Evolutionary conservation across 768 basidiomycete genomes (phyloP), one percentile per base, ranked within the genome.

Genomic region (Psilocybe sp.): DNA sequence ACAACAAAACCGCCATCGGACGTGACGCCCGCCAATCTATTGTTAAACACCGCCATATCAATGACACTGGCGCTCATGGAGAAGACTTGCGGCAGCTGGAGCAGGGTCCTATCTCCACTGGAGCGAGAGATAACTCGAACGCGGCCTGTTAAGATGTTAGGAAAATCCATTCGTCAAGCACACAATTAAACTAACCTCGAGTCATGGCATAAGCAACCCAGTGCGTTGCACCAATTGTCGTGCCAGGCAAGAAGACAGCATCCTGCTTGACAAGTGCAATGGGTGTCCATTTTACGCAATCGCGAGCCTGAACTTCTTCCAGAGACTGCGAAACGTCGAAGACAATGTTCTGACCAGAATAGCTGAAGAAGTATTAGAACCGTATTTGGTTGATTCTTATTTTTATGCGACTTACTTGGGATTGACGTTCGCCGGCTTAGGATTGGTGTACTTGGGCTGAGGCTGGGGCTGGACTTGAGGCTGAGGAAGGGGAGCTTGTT

Each of bases 141-240:
- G 52, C 91, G 89, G 51, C 87, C 85, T 84, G 52, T 31, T 31
- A 28, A 20, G 23, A 31, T 55, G 2, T 53, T 42, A 49, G 44
- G 1, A 20, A 35, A 31, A n/a, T 38, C 11, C 23, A 44, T n/a
- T 33, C 28, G 13, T 31, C 28, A 40, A 19, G 5, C 8, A 15
- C 10, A 20, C 35, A 43, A 36, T 12, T 37, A 35, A 15, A 53
- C 61, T 9, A 53, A 82, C 87, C 89, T 71, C 86, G 82, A 4
- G 87, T 92, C 91, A 93, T 93, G 19, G 90, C 91, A 60, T 93
- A 92, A 13, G 91, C 91, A 51, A 93, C 91, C 89, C 91, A 93
- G 61, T 90, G 87, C 4, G 91, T 92, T 12, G 91, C 91, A 9
- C 91, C 91, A 47, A 93, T 92, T 31, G 91, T 93, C 11, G 87